Evolutionary conservation across 208 protist species (phyloP).

Genomic region (Herpetomonas muscarum): DNA sequence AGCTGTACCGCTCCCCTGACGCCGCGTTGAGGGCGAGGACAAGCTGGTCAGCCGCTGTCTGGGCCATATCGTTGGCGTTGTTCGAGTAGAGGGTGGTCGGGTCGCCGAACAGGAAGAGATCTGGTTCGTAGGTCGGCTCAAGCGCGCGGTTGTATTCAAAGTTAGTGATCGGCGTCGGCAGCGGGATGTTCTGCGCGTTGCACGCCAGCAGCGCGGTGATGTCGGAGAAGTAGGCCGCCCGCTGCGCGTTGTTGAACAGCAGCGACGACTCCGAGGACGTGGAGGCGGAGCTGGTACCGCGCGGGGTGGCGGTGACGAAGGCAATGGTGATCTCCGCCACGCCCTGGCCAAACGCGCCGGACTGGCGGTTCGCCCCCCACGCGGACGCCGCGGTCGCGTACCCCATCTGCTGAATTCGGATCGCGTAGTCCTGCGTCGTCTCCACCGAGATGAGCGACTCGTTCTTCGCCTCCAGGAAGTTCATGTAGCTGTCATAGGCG

Average conservation of each 20-base stretch:
- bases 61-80: neutral
- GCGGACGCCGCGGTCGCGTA: constrained; percentile 1
- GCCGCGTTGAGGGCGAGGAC: neutral
- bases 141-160: constrained; percentile 10
- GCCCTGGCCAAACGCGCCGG: neutral
- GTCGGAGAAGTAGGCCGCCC: constrained; percentile 6
- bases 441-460: neutral
- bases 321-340: neutral
- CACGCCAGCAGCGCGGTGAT: constrained; percentile 2
- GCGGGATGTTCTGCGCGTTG: neutral
- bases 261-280: neutral
- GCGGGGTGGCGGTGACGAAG: neutral
- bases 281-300: too few relatives aligned
- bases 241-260: neutral
- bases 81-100: constrained; percentile 2
- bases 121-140: constrained; percentile 6
- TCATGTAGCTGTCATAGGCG: neutral
- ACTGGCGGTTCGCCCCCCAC: neutral
- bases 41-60: neutral
- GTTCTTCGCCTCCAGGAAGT: constrained; percentile 1
- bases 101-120: neutral
- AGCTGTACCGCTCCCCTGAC: constrained; percentile 8
- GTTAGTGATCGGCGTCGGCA: neutral
- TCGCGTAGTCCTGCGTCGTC: constrained; percentile 5
- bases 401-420: constrained; percentile 7